Base-by-base conservation (phyloP, 2,329 filamentous ascomycete species). In the Beauveria brongniartii region DNA sequence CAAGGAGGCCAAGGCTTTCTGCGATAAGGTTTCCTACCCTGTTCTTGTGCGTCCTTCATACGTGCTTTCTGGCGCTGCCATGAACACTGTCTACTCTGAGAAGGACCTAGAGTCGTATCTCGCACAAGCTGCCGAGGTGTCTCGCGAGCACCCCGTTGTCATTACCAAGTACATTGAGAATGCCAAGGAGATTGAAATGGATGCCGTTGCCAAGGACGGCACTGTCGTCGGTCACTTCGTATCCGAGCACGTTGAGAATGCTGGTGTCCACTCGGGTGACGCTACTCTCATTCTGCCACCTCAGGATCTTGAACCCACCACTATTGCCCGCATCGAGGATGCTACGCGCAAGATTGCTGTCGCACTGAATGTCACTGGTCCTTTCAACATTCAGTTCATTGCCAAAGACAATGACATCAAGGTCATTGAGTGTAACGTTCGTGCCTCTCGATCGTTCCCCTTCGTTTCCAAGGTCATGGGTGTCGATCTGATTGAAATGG, bases 101-200 rank as follows among this genome's bases (percentile, higher is more conserved):
- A 89, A 93, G 71, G 94, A 97, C 72, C 80, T 99, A 62, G 90
- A 91, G 68, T 88, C 82, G 69, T 97, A 95, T 75, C 81, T 99
- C 50, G 85, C 90, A 65, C 93, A 97, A 76, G 94, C 94, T 59
- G 90, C 85, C 7, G 92, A 96, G 66, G 94, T 99, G 52, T 97
- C 94, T 6, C 87, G 90, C 64, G 93, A 97, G 64, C 91, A 97
- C 73, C 94, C 94, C 0, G 94, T 99, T 12, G 94, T 99, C 64
- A 97, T 99, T 70, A 97, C 93, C 63, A 99, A 99, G 79, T 99
- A 97, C 77, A 97, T 99, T 67, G 94, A 99, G 80, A 94, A 96
- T 67, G 94, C 94, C 66, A 97, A 99, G 81, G 94, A 99, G 75
- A 97, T 99, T 65, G 94, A 99, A 76, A 97, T 99, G 94, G 94